phyloP scores from a whole-genome alignment of 768 basidiomycete species.

The Gymnopilus junonius region DNA sequence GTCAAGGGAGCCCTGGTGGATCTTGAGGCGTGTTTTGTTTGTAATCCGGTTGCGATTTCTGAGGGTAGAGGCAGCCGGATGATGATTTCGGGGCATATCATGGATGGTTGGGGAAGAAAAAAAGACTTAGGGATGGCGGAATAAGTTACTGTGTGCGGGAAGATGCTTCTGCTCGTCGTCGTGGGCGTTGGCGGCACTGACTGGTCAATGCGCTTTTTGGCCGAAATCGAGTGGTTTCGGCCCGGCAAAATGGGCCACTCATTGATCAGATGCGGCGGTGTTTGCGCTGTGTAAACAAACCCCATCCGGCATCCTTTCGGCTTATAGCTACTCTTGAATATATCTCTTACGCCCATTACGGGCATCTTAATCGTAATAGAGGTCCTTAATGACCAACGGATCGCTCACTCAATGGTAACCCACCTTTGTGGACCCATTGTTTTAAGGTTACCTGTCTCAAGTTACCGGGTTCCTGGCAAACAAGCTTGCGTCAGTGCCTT shows the following conservation, averaged over 20 bases:
- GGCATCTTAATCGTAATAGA: background rate
- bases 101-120: constrained; percentile 53
- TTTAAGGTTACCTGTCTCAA: background rate
- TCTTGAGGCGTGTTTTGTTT: constrained; percentile 89
- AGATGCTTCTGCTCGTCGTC: constrained; percentile 44
- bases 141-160: constrained; percentile 40
- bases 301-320: constrained; percentile 22
- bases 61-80: constrained; percentile 77
- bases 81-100: constrained; percentile 88
- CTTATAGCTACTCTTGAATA: constrained; percentile 3
- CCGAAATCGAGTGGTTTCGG: constrained; percentile 66
- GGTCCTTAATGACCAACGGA: background rate
- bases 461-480: constrained; percentile 13
- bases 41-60: constrained; percentile 90
- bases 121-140: constrained; percentile 31
- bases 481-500: constrained; percentile 18
- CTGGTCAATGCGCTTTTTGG: constrained; percentile 58
- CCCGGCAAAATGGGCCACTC: constrained; percentile 49
- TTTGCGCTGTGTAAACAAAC: constrained; percentile 46
- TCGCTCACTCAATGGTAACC: constrained; percentile 7
- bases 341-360: constrained; percentile 5
- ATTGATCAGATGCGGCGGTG: constrained; percentile 36
- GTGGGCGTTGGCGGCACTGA: constrained; percentile 57
- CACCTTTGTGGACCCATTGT: constrained; percentile 6
- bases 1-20: constrained; percentile 82